These are phyloP conservation scores for Lophiotrema nucula DNA, from an alignment of 495 filamentous ascomycete species.

Conservation along the genomic window DNA sequence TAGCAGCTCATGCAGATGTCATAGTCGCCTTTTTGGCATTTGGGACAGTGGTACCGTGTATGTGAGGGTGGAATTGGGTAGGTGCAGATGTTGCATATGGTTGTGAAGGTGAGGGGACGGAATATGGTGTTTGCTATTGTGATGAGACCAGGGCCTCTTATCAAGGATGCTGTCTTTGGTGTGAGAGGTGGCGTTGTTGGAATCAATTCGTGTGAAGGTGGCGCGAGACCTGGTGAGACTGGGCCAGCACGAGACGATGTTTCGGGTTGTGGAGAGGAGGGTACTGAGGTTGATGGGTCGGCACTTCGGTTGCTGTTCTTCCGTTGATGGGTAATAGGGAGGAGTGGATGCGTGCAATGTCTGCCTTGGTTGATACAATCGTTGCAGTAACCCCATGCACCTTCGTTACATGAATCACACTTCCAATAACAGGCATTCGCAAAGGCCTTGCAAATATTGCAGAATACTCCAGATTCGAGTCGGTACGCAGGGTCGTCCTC, in stretches of 20 bases:
- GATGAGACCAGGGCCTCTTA: constrained; percentile 42
- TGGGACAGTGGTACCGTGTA: constrained; percentile 71
- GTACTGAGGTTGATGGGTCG: constrained; percentile 27
- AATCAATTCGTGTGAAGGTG: background rate
- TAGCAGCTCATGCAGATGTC: constrained; percentile 82
- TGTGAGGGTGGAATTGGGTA: constrained; percentile 65
- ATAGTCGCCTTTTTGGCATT: constrained; percentile 72
- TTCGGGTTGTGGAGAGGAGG: constrained; percentile 26
- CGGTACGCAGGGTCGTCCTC: constrained; percentile 64
- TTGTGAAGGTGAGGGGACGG: constrained; percentile 63
- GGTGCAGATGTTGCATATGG: constrained; percentile 72
- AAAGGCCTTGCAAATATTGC: constrained; percentile 66
- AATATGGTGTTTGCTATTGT: constrained; percentile 41
- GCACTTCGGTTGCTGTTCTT: constrained; percentile 13
- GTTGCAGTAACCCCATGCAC: constrained; percentile 89
- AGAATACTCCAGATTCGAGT: constrained; percentile 80
- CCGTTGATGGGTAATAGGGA: constrained; percentile 58
- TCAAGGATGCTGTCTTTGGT: constrained; percentile 31
- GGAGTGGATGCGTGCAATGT: constrained; percentile 73
- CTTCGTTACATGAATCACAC: constrained; percentile 79
- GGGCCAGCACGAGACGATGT: constrained; percentile 7
- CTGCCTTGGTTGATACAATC: constrained; percentile 72
- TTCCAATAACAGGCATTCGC: constrained; percentile 81
- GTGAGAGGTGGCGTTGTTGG: constrained; percentile 31
- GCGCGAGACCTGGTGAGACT: constrained; percentile 7